Percentiles rank a stretch among this genome's conserved stretches.
phyloP scores from a whole-genome alignment of 2,329 filamentous ascomycete species.

The Alternaria viburni region DNA sequence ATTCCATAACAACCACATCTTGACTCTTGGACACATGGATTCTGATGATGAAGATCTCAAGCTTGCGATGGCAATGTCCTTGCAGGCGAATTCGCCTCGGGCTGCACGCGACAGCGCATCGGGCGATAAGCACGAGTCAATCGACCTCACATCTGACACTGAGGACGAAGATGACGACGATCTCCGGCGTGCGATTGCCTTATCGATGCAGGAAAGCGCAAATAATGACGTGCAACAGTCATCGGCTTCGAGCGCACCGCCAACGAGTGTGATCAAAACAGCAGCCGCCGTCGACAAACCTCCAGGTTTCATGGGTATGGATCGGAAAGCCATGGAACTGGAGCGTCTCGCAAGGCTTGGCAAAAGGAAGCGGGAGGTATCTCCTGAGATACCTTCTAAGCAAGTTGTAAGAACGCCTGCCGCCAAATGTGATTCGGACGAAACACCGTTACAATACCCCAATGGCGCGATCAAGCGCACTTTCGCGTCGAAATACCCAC shows the following conservation, averaged over 20 bases:
- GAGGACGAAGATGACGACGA: constrained; percentile 31
- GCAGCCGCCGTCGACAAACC: not conserved
- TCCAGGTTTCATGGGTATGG: constrained; percentile 58
- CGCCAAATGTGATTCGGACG: not conserved
- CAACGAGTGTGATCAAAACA: not conserved
- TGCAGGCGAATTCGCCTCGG: constrained; percentile 24
- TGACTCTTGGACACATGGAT: constrained; percentile 20
- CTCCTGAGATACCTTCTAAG: constrained; percentile 45
- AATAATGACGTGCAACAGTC: not conserved
- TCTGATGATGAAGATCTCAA: constrained; percentile 40
- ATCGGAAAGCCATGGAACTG: constrained; percentile 84
- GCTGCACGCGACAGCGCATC: not conserved
- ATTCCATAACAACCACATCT: constrained; percentile 2
- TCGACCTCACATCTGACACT: constrained; percentile 27
- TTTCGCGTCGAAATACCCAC: constrained; percentile 69
- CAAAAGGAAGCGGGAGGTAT: constrained; percentile 65
- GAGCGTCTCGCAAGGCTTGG: constrained; percentile 75
- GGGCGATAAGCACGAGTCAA: constrained; percentile 1
- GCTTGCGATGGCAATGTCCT: constrained; percentile 37
- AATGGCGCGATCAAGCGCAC: constrained; percentile 80
- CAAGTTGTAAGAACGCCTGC: constrained; percentile 5
- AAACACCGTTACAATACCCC: constrained; percentile 53
- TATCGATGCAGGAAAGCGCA: constrained; percentile 29
- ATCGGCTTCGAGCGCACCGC: not conserved
- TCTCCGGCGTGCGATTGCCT: constrained; percentile 34